Evolutionary conservation across 1,284 basidiomycete species (phyloP).

Genomic region (Apiotrichum akiyoshidainum): DNA sequence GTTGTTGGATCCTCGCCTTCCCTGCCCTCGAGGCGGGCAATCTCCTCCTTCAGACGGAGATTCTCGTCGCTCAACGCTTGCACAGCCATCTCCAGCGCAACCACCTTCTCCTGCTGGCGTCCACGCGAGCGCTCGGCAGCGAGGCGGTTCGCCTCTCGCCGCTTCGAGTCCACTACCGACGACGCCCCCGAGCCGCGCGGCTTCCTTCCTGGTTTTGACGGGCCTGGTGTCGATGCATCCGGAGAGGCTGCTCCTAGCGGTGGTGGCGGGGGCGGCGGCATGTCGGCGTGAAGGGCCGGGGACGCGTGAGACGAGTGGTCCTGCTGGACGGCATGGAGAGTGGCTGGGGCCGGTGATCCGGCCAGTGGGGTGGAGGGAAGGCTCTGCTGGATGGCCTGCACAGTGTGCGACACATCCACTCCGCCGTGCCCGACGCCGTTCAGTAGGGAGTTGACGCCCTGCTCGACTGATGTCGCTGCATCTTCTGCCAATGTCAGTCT

Average conservation of each 20-base stretch:
- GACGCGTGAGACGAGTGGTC: neutral
- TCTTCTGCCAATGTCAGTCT: too few relatives aligned
- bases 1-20: conserved; percentile 4
- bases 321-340: neutral
- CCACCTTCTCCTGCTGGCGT: conserved; percentile 37
- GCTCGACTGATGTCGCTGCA: neutral
- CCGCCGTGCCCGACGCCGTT: neutral
- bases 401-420: neutral
- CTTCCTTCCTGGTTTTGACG: neutral
- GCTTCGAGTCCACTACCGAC: conserved; percentile 30
- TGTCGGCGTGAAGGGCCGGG: neutral
- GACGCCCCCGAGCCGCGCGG: conserved; percentile 9
- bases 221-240: neutral
- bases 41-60: conserved; percentile 36
- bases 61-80: conserved; percentile 42
- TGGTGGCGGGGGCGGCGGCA: neutral
- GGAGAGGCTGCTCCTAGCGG: neutral
- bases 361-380: neutral
- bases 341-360: neutral
- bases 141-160: conserved; percentile 49
- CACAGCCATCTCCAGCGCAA: conserved; percentile 36
- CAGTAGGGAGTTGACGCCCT: neutral
- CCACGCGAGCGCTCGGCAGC: conserved; percentile 47
- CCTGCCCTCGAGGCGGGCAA: conserved; percentile 30
- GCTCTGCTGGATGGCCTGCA: neutral